A percentile compares a stretch with the other conserved stretches of the same genome.
phyloP scores from a whole-genome alignment of 441 rosid genomes.

The Isatis lusitanica region DNA sequence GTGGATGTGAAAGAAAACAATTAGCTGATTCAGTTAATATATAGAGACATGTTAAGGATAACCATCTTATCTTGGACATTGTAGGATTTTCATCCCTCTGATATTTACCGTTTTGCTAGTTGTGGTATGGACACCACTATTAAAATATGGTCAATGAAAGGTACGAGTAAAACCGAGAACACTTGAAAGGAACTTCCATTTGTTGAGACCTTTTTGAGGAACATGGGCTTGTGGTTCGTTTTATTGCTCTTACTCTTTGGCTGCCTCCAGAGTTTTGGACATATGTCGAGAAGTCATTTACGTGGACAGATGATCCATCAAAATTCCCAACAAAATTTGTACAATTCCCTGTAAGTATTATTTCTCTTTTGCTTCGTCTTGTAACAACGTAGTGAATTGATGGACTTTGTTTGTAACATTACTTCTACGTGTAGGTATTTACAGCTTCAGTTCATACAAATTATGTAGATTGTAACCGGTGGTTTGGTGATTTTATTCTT shows the following conservation, averaged over 20 bases:
- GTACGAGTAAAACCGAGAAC: conserved; percentile 36
- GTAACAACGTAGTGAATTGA: not conserved
- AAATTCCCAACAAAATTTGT: conserved; percentile 96
- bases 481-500: conserved; percentile 93
- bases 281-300: conserved; percentile 91
- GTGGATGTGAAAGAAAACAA: not conserved
- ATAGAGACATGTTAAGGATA: conserved; percentile 12
- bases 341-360: conserved; percentile 86
- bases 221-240: not conserved
- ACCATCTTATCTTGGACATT: conserved; percentile 28
- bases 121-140: conserved; percentile 98
- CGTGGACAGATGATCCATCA: conserved; percentile 93
- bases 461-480: conserved; percentile 89
- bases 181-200: conserved; percentile 14
- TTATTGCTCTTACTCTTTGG: conserved; percentile 9
- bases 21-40: not conserved
- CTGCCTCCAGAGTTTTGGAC: conserved; percentile 84
- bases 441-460: conserved; percentile 92
- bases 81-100: conserved; percentile 94
- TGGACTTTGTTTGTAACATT: conserved; percentile 9
- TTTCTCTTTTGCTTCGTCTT: conserved; percentile 17
- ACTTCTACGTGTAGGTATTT: conserved; percentile 60
- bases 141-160: conserved; percentile 99
- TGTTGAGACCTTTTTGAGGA: not conserved
- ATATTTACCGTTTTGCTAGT: conserved; percentile 78